Evolutionary conservation across 169 alveolate species (phyloP).

Genomic region (Perkinsus olseni): DNA sequence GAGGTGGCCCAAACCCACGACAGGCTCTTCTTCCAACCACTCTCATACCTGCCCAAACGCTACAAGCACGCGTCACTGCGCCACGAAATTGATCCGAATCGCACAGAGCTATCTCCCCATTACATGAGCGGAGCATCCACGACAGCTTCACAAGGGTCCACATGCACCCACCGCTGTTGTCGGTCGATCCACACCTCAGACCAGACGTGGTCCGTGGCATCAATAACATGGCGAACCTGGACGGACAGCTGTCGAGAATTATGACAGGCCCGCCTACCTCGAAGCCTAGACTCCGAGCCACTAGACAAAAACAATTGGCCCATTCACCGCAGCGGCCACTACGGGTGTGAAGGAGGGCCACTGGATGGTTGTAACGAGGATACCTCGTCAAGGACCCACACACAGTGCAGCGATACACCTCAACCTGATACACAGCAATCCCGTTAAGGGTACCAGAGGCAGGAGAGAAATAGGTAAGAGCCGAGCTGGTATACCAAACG

Average conservation of each 20-base stretch:
- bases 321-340: conserved; percentile 61
- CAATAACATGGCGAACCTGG: conserved; percentile 21
- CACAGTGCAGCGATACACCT: conserved; percentile 35
- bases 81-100: not conserved
- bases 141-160: conserved; percentile 56
- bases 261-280: conserved; percentile 33
- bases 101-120: too few relatives aligned
- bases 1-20: not conserved
- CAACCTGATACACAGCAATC: too few relatives aligned
- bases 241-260: too few relatives aligned
- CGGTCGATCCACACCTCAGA: conserved; percentile 44
- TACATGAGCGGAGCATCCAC: conserved; percentile 46
- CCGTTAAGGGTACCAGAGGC: too few relatives aligned
- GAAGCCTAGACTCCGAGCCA: conserved; percentile 43
- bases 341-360: conserved; percentile 43
- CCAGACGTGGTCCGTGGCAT: conserved; percentile 61
- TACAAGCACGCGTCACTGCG: conserved; percentile 7
- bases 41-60: not conserved
- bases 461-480: too few relatives aligned
- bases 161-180: conserved; percentile 42
- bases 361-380: conserved; percentile 47
- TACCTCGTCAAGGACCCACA: conserved; percentile 38
- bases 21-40: not conserved
- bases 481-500: too few relatives aligned
- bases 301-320: conserved; percentile 50